These are phyloP conservation scores for Clitocybe nebularis DNA, from an alignment of 1,284 basidiomycete genomes.

Conservation along the genomic window DNA sequence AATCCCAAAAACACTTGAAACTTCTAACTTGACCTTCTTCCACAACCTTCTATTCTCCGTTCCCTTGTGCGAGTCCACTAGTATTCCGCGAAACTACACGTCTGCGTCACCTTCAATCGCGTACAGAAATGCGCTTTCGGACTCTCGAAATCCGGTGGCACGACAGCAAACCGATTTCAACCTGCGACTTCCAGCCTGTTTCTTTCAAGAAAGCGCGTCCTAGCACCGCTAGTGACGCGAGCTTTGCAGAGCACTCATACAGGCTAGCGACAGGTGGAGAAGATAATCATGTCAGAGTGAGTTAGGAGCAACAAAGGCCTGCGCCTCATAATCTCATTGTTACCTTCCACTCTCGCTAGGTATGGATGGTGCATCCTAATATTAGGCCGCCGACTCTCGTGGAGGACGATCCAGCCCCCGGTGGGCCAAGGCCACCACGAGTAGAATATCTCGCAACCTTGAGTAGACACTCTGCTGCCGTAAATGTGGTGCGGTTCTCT, in stretches of 20 bases:
- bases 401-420: constrained; percentile 41
- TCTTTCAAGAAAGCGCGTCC: constrained; percentile 76
- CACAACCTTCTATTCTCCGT: too few relatives aligned
- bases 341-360: constrained; percentile 41
- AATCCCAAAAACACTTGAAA: too few relatives aligned
- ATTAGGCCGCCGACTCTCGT: constrained; percentile 67
- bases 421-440: constrained; percentile 71
- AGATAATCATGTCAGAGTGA: constrained; percentile 93
- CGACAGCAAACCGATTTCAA: constrained; percentile 90
- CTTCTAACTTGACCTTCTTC: too few relatives aligned
- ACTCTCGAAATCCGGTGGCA: constrained; percentile 94
- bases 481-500: constrained; percentile 96
- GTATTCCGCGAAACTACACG: constrained; percentile 16
- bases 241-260: constrained; percentile 66
- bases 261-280: constrained; percentile 93
- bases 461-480: constrained; percentile 88
- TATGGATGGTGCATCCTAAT: constrained; percentile 95
- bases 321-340: too few relatives aligned
- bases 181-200: constrained; percentile 88
- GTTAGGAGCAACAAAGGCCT: constrained; percentile 29
- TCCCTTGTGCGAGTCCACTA: too few relatives aligned
- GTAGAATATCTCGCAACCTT: constrained; percentile 96
- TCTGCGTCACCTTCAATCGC: constrained; percentile 13
- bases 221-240: constrained; percentile 48
- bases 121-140: constrained; percentile 65